phyloP scores from a whole-genome alignment of 2,329 filamentous ascomycete species.

The Aspergillus proliferans region DNA sequence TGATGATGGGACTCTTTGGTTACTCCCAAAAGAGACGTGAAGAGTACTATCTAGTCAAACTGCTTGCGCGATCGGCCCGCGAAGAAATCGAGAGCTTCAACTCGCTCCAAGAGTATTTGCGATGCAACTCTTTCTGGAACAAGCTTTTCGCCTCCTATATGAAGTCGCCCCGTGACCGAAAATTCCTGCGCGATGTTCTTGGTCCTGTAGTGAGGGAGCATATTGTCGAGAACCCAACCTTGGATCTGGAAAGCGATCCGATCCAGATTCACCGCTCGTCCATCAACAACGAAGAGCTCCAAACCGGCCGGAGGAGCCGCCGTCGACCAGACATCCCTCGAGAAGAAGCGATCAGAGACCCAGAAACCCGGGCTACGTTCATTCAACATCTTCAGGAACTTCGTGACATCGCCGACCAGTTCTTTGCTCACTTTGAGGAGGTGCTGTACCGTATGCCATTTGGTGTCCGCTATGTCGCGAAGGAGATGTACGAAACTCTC shows the following conservation, averaged over 20 bases:
- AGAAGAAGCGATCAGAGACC: conserved; percentile 91
- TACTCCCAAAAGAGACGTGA: conserved; percentile 95
- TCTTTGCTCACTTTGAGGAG: conserved; percentile 75
- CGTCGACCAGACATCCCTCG: conserved; percentile 78
- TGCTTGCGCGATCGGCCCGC: conserved; percentile 72
- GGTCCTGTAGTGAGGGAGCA: conserved; percentile 82
- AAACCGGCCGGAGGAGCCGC: conserved; percentile 76
- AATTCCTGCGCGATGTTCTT: conserved; percentile 81
- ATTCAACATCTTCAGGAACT: conserved; percentile 92
- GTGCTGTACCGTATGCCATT: conserved; percentile 84
- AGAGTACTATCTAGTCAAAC: conserved; percentile 91
- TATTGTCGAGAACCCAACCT: conserved; percentile 81
- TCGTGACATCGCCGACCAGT: conserved; percentile 88
- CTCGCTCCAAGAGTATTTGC: conserved; percentile 74
- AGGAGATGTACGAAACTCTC: conserved; percentile 77
- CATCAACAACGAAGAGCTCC: conserved; percentile 95
- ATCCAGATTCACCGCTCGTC: conserved; percentile 94
- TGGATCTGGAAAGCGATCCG: conserved; percentile 93
- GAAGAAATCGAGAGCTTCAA: conserved; percentile 75
- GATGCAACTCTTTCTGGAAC: conserved; percentile 89
- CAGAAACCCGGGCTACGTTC: conserved; percentile 85
- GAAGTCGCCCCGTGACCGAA: conserved; percentile 83
- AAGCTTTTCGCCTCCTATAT: conserved; percentile 83
- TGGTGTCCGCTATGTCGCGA: conserved; percentile 78
- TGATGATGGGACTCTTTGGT: conserved; percentile 95